phyloP scores from a whole-genome alignment of 441 rosid genomes.

The Adansonia madagascariensis region DNA sequence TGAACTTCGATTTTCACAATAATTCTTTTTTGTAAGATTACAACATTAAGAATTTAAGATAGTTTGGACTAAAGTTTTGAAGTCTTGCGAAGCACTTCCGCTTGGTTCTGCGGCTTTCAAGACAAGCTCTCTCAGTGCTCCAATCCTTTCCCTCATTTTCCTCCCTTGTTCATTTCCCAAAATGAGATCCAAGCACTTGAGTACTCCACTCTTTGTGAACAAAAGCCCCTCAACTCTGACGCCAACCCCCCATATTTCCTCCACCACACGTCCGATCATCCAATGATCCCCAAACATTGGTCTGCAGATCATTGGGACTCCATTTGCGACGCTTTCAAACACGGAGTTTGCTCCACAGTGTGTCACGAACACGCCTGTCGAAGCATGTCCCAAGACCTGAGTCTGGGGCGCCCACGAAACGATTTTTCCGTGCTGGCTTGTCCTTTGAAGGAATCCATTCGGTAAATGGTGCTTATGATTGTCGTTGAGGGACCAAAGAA shows the following conservation, averaged over 20 bases:
- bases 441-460: constrained; percentile 47
- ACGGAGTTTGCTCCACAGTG: constrained; percentile 72
- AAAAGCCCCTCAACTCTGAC: constrained; percentile 42
- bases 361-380: constrained; percentile 52
- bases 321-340: constrained; percentile 57
- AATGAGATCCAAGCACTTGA: constrained; percentile 43
- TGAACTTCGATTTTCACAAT: no score
- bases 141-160: constrained; percentile 43
- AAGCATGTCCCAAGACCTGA: constrained; percentile 43
- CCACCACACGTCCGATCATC: constrained; percentile 51
- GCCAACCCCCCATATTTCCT: constrained; percentile 58
- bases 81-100: constrained; percentile 47
- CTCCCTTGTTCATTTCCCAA: constrained; percentile 47
- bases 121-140: constrained; percentile 38
- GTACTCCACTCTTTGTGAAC: constrained; percentile 43
- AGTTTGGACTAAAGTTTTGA: constrained; percentile 39
- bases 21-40: not conserved
- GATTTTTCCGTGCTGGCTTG: constrained; percentile 41
- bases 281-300: constrained; percentile 65
- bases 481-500: constrained; percentile 60
- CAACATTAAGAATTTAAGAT: constrained; percentile 12
- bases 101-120: constrained; percentile 35
- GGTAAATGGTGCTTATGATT: constrained; percentile 36
- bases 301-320: constrained; percentile 70
- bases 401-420: constrained; percentile 63